A percentile compares a stretch with the other conserved stretches of the same genome.
Evolutionary conservation across 371 early-diverging fungal genomes (phyloP).

Genomic region (Mucor plumbeus): DNA sequence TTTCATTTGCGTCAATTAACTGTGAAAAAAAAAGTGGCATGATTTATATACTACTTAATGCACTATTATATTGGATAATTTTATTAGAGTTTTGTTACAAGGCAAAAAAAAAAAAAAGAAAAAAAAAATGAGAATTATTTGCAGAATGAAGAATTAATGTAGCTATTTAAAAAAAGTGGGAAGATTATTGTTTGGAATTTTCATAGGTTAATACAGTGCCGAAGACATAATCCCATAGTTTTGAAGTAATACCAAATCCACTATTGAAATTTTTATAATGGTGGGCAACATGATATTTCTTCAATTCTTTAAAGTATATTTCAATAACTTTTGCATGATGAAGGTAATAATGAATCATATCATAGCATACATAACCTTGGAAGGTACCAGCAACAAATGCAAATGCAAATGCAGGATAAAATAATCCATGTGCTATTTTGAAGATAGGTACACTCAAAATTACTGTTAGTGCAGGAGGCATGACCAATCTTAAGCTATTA

Average conservation of each 20-base stretch:
- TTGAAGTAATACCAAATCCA: constrained; percentile 94
- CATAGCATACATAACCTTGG: constrained; percentile 89
- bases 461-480: constrained; percentile 92
- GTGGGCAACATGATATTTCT: constrained; percentile 93
- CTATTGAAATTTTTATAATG: constrained; percentile 89
- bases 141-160: not conserved
- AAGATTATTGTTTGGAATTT: constrained; percentile 8
- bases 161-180: constrained; percentile 5
- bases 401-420: constrained; percentile 55
- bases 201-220: constrained; percentile 59
- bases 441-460: constrained; percentile 69
- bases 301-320: constrained; percentile 81
- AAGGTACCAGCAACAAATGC: constrained; percentile 79
- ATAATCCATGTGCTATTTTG: constrained; percentile 53
- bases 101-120: too few species aligned
- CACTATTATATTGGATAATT: too few species aligned
- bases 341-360: constrained; percentile 91
- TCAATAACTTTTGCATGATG: constrained; percentile 86
- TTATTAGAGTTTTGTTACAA: too few species aligned
- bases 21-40: too few species aligned
- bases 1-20: too few species aligned
- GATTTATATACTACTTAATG: too few species aligned
- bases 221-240: constrained; percentile 91
- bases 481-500: constrained; percentile 85
- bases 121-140: not conserved